Evolutionary conservation across 2,329 filamentous ascomycete species (phyloP), one percentile per base, ranked within the genome.

Genomic region (Botrytis byssoidea): DNA sequence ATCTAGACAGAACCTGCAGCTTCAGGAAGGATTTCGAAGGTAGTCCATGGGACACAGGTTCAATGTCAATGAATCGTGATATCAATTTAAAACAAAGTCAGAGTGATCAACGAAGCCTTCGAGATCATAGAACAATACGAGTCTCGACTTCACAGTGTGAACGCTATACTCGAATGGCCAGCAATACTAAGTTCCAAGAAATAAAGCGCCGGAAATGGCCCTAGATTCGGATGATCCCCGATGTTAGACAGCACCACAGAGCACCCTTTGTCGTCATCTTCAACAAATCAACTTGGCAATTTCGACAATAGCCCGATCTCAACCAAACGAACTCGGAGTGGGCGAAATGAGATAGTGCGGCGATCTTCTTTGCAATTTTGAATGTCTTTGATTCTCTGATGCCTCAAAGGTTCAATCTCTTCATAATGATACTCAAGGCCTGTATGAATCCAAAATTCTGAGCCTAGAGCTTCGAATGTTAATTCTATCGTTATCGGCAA

Each of bases 201-300:
- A 42, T 46, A 32, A 20, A 71, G 44, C 42, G 55, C 35, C 60
- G 70, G 70, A 14, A 65, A 32, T 25, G 29, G 25, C 46, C 44
- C 70, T 51, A n/a, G 48, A 40, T 71, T 10, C 35, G 70, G 70
- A 65, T 66, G 65, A 35, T 42, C 4, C 60, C 44, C 70, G 59
- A 55, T 71, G 32, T 71, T 71, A 71, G 70, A 71, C 60, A 71
- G 25, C n/a, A 55, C 65, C 65, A 51, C 46, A 51, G 29, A 51
- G 32, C 32, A 37, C 35, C 12, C 12, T 55, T 71, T 71, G 70
- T 71, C 60, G 60, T 71, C 70, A 71, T 64, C 70, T 51, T 71
- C 69, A 68, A 51, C 46, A 68, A 22, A 55, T 68, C 32, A 67
- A 40, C 64, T 44, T 40, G 35, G 64, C 35, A 37, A 37, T 51